phyloP scores from a whole-genome alignment of 805 yeast species.

The Ogataea paradorogensis region DNA sequence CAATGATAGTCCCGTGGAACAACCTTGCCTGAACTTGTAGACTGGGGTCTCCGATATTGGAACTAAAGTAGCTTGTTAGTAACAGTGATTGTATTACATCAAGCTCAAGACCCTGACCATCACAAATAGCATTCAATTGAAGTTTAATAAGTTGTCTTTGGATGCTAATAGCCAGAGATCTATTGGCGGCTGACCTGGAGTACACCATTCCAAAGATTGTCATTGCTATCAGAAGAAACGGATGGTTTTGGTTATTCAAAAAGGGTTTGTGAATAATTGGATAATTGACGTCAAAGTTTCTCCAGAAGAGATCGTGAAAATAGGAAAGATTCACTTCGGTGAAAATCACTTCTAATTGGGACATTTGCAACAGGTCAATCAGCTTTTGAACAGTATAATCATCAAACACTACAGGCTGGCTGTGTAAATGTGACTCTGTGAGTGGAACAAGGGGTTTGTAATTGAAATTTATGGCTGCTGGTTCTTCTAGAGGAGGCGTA shows the following conservation, averaged over 20 bases:
- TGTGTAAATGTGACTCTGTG: background rate
- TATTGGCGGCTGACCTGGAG: constrained; percentile 12
- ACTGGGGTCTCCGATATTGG: constrained; percentile 24
- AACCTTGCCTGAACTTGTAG: constrained; percentile 14
- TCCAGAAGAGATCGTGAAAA: constrained; percentile 36
- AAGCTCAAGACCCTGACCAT: constrained; percentile 17
- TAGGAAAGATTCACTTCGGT: constrained; percentile 8
- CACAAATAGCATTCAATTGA: constrained; percentile 17
- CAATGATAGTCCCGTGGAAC: constrained; percentile 12
- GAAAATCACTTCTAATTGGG: constrained; percentile 3
- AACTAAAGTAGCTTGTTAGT: constrained; percentile 25
- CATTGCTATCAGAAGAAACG: constrained; percentile 20
- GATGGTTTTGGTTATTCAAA: constrained; percentile 18
- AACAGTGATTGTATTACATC: constrained; percentile 26
- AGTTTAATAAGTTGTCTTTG: constrained; percentile 21
- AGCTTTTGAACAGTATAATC: background rate
- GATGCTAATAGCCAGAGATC: constrained; percentile 17
- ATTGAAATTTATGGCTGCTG: background rate
- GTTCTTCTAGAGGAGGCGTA: constrained; percentile 4
- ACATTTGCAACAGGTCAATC: constrained; percentile 1
- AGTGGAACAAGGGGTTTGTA: background rate
- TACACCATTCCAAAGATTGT: constrained; percentile 24
- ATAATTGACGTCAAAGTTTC: constrained; percentile 34
- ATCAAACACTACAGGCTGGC: background rate
- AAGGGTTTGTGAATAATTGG: constrained; percentile 41